phyloP scores from a whole-genome alignment of 2,329 filamentous ascomycete species.

The Nemania sp. region DNA sequence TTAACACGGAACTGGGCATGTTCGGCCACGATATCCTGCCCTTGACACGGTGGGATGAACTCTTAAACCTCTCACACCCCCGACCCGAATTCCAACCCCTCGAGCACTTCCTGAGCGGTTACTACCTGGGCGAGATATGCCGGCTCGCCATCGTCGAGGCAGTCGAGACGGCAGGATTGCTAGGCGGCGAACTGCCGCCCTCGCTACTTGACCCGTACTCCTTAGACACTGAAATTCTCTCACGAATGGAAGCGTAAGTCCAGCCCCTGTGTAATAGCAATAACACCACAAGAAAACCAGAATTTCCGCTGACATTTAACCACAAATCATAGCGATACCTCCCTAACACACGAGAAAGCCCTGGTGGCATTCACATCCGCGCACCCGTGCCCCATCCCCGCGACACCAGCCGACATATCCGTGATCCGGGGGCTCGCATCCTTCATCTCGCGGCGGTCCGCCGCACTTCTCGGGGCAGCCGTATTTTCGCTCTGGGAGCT shows the following conservation, averaged over 20 bases:
- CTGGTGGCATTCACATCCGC: conserved; percentile 52
- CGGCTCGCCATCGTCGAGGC: conserved; percentile 62
- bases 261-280: neutral
- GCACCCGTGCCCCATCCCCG: conserved; percentile 48
- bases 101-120: conserved; percentile 60
- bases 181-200: conserved; percentile 60
- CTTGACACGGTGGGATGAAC: conserved; percentile 62
- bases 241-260: conserved; percentile 59
- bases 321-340: conserved; percentile 47
- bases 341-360: conserved; percentile 48
- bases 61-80: conserved; percentile 53
- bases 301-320: conserved; percentile 20
- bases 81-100: conserved; percentile 50
- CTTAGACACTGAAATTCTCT: conserved; percentile 63
- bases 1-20: conserved; percentile 71
- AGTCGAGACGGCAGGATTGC: conserved; percentile 55
- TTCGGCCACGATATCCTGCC: conserved; percentile 63
- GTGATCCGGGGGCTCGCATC: conserved; percentile 57
- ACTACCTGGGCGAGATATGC: conserved; percentile 68
- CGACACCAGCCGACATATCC: conserved; percentile 51
- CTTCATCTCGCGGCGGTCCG: conserved; percentile 60
- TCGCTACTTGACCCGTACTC: conserved; percentile 58
- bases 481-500: conserved; percentile 63
- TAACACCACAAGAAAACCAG: neutral
- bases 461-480: conserved; percentile 61